Evolutionary conservation across 306 rosid species (phyloP).

Genomic region (Quercus mongolica): DNA sequence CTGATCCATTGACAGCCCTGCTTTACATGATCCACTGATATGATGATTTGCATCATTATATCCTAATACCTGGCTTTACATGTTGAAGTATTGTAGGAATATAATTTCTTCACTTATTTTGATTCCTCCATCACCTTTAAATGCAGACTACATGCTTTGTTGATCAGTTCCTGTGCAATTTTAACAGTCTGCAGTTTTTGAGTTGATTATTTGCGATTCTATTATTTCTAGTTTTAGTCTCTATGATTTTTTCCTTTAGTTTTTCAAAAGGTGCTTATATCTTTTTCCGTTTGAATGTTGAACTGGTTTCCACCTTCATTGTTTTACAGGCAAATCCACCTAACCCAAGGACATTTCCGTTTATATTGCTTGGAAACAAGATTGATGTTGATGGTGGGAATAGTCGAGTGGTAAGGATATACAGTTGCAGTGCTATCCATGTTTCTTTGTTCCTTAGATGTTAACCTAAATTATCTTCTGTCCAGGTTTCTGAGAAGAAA

Average conservation of each 20-base stretch:
- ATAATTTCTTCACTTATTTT: neutral
- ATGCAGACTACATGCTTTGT: neutral
- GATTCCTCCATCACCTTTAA: slow-evolving; percentile 1
- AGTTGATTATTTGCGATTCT: neutral
- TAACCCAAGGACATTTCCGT: slow-evolving; percentile 70
- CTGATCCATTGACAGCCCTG: too few species aligned
- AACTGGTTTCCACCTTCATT: slow-evolving; percentile 4
- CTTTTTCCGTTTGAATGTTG: neutral
- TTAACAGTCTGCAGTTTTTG: neutral
- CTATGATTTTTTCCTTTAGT: neutral
- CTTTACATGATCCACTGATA: slow-evolving; percentile 1
- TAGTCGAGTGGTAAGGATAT: slow-evolving; percentile 82
- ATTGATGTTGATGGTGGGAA: slow-evolving; percentile 94
- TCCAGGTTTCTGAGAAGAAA: slow-evolving; percentile 91
- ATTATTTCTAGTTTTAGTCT: neutral
- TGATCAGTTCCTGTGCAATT: neutral
- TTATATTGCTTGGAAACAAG: slow-evolving; percentile 91
- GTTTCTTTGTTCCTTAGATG: slow-evolving; percentile 1
- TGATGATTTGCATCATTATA: neutral
- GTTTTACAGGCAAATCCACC: slow-evolving; percentile 68
- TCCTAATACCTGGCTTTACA: neutral
- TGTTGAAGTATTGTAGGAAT: neutral
- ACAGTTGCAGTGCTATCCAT: neutral
- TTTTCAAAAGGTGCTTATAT: neutral
- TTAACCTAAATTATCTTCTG: slow-evolving; percentile 27